Percentiles rank a stretch among this genome's conserved stretches.
Evolutionary conservation across 768 basidiomycete genomes (phyloP).

Genomic region (Leucogyrophana mollusca): DNA sequence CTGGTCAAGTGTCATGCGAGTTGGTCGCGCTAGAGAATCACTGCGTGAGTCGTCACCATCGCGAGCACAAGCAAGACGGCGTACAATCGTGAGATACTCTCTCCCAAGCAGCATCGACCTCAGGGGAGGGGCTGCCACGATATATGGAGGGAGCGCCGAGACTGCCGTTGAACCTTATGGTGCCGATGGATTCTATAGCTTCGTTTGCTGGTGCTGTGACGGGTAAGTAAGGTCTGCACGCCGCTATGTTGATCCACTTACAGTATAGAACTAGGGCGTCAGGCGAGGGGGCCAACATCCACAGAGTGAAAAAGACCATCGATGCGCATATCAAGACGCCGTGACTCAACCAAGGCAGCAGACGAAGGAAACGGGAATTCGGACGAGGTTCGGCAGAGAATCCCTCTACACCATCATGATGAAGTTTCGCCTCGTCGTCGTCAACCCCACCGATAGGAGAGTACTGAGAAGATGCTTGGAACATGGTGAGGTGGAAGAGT

Average conservation of each 20-base stretch:
- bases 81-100: constrained; percentile 1
- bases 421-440: not conserved
- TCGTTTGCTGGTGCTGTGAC: constrained; percentile 2
- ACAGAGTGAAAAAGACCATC: too few species aligned
- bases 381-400: not conserved
- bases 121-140: not conserved
- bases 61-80: not conserved
- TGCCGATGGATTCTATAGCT: constrained; percentile 7
- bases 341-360: too few species aligned
- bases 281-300: not conserved
- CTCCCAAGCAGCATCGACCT: not conserved
- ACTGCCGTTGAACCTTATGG: not conserved
- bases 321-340: too few species aligned
- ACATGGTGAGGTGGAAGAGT: too few species aligned
- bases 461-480: not conserved
- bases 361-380: not conserved
- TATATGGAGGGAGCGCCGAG: not conserved
- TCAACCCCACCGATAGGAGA: not conserved
- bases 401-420: not conserved
- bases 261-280: not conserved
- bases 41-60: too few species aligned
- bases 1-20: constrained; percentile 1
- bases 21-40: not conserved
- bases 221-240: too few species aligned
- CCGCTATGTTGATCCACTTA: not conserved